These are phyloP conservation scores for Linnemannia zychae DNA, from an alignment of 192 early-diverging fungal species.

Conservation along the genomic window DNA sequence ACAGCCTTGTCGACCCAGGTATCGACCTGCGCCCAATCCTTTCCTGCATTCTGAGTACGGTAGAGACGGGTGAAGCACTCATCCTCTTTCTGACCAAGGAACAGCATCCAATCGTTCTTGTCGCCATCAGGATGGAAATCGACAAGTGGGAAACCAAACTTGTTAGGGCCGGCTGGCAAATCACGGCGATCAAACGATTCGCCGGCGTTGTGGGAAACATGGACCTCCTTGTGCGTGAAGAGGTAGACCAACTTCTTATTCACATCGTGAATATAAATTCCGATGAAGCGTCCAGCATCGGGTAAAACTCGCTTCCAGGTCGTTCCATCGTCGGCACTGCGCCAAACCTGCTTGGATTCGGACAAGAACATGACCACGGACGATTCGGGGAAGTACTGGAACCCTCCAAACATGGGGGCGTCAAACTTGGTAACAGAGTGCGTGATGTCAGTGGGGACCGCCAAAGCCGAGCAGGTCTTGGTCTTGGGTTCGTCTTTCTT, in stretches of 20 bases:
- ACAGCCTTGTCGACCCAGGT: slow-evolving; percentile 90
- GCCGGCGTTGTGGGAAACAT: slow-evolving; percentile 72
- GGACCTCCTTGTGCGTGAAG: slow-evolving; percentile 66
- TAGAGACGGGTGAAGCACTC: slow-evolving; percentile 81
- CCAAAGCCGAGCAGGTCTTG: slow-evolving; percentile 63
- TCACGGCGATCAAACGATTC: slow-evolving; percentile 63
- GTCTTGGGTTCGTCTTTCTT: slow-evolving; percentile 70
- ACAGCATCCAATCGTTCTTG: slow-evolving; percentile 90
- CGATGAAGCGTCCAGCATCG: slow-evolving; percentile 63
- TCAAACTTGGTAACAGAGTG: slow-evolving; percentile 46
- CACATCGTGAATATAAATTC: slow-evolving; percentile 80
- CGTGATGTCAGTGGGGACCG: slow-evolving; percentile 44
- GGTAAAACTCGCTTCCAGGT: slow-evolving; percentile 74
- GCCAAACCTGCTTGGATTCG: slow-evolving; percentile 71
- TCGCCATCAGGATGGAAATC: slow-evolving; percentile 86
- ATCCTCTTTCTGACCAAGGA: slow-evolving; percentile 73
- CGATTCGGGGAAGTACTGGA: slow-evolving; percentile 78
- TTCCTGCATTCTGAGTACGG: slow-evolving; percentile 79
- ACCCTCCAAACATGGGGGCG: slow-evolving; percentile 22
- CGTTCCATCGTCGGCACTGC: slow-evolving; percentile 80
- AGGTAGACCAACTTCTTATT: slow-evolving; percentile 76
- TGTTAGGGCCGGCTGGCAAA: slow-evolving; percentile 75
- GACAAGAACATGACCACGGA: slow-evolving; percentile 73
- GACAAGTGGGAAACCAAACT: slow-evolving; percentile 74
- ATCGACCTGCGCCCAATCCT: slow-evolving; percentile 79